Percentiles rank a stretch among this genome's conserved stretches.
Evolutionary conservation across 768 basidiomycete genomes (phyloP).

Genomic region (Hirschioporus abietinus): DNA sequence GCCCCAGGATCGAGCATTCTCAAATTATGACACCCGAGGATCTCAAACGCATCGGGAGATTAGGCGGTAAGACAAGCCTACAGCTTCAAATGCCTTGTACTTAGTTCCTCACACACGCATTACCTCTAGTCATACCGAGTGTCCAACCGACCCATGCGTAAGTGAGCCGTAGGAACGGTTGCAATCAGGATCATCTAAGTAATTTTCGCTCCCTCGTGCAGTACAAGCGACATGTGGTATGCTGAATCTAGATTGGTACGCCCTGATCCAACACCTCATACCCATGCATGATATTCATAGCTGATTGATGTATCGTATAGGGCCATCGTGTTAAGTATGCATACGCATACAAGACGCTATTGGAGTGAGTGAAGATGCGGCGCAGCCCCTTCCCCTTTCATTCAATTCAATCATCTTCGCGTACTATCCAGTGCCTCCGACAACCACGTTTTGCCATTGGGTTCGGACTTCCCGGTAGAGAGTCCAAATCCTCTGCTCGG

Average conservation of each 20-base stretch:
- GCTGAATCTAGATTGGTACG: slow-evolving; percentile 75
- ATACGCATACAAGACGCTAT: slow-evolving; percentile 81
- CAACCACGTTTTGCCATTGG: slow-evolving; percentile 63
- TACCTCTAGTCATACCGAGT: slow-evolving; percentile 73
- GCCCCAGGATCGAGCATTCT: slow-evolving; percentile 89
- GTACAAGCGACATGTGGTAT: slow-evolving; percentile 89
- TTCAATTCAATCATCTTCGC: not conserved
- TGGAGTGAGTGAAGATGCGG: slow-evolving; percentile 43
- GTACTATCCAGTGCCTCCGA: slow-evolving; percentile 38
- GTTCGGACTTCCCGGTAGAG: slow-evolving; percentile 94
- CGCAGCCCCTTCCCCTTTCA: not conserved
- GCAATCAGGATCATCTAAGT: not conserved
- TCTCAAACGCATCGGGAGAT: slow-evolving; percentile 56
- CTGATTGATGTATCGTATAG: slow-evolving; percentile 28
- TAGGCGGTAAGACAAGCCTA: slow-evolving; percentile 56
- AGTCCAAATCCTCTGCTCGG: slow-evolving; percentile 83
- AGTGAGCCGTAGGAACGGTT: slow-evolving; percentile 24
- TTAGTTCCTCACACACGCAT: not conserved
- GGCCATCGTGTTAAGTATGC: slow-evolving; percentile 83
- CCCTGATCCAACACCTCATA: not conserved
- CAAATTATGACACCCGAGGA: slow-evolving; percentile 79
- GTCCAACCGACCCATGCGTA: slow-evolving; percentile 93
- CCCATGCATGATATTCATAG: not conserved
- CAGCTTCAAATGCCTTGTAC: not conserved
- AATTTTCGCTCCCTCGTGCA: slow-evolving; percentile 20